Percentiles rank a stretch among this genome's conserved stretches.
Evolutionary conservation across 1,284 basidiomycete genomes (phyloP).

Genomic region (Ustilago tritici): DNA sequence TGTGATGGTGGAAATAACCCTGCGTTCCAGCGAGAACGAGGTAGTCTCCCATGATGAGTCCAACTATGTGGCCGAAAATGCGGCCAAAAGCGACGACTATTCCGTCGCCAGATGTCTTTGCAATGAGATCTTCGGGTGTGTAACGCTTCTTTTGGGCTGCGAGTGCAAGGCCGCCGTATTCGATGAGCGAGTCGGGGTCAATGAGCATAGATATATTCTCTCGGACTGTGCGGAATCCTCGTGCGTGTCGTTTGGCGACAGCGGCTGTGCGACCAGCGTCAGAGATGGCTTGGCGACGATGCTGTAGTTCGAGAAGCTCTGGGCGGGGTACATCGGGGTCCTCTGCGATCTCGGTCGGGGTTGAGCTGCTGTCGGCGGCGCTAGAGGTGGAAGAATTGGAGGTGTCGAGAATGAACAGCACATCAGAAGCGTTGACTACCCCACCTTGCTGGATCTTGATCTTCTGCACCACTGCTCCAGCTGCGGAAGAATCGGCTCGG

Average conservation of each 20-base stretch:
- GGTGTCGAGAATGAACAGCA: conserved; percentile 28
- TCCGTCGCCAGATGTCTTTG: conserved; percentile 48
- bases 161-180: conserved; percentile 49
- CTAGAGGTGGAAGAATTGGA: not conserved
- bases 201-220: conserved; percentile 49
- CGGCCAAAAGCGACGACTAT: conserved; percentile 51
- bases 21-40: conserved; percentile 56
- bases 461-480: conserved; percentile 20
- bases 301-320: conserved; percentile 31
- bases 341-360: not conserved
- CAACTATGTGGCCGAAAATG: conserved; percentile 26
- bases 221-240: conserved; percentile 48
- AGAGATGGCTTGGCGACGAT: conserved; percentile 9
- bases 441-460: conserved; percentile 22
- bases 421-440: conserved; percentile 26
- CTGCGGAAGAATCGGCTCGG: conserved; percentile 5
- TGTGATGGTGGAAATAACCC: conserved; percentile 52
- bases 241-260: conserved; percentile 42
- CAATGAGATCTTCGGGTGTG: conserved; percentile 20
- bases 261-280: conserved; percentile 25
- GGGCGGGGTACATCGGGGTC: conserved; percentile 29
- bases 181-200: conserved; percentile 43
- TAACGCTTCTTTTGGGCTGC: conserved; percentile 41
- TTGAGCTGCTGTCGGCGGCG: not conserved
- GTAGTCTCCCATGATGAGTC: conserved; percentile 49